Percentiles rank a stretch among this genome's conserved stretches.
These are phyloP conservation scores for Ophiostoma novo-ulmi DNA, from an alignment of 2,329 filamentous ascomycete species.

Conservation along the genomic window DNA sequence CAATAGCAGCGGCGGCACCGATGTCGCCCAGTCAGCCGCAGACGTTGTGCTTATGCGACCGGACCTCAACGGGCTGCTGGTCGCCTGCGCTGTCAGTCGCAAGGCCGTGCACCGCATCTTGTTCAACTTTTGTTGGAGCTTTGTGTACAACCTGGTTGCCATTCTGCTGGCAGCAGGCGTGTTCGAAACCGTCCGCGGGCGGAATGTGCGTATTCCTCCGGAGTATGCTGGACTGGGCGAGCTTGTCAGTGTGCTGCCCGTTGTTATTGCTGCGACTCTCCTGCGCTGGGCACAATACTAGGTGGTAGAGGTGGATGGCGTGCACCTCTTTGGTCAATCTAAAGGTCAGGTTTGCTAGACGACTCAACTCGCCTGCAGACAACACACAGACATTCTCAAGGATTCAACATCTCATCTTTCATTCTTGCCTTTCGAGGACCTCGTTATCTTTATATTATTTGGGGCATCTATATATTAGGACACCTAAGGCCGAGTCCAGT, in stretches of 20 bases:
- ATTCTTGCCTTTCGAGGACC: constrained; percentile 1
- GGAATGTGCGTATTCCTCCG: constrained; percentile 46
- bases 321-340: not conserved
- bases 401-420: constrained; percentile 9
- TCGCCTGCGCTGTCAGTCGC: constrained; percentile 51
- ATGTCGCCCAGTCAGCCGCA: not conserved
- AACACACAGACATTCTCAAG: not conserved
- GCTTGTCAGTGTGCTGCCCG: constrained; percentile 67
- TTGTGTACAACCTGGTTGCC: constrained; percentile 65
- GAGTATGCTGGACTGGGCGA: constrained; percentile 66
- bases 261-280: constrained; percentile 41
- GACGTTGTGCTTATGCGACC: not conserved
- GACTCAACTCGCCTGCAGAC: not conserved
- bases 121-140: constrained; percentile 68
- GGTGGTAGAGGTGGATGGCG: too few relatives aligned
- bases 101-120: constrained; percentile 46
- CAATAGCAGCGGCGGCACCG: constrained; percentile 49
- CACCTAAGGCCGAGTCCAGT: too few relatives aligned
- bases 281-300: constrained; percentile 9
- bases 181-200: constrained; percentile 39
- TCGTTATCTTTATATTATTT: not conserved
- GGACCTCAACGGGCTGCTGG: constrained; percentile 52
- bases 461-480: not conserved
- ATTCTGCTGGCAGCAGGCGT: constrained; percentile 62
- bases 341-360: not conserved